These are phyloP conservation scores for Syzygium syzygioides DNA, from an alignment of 441 rosid genomes.

Conservation along the genomic window DNA sequence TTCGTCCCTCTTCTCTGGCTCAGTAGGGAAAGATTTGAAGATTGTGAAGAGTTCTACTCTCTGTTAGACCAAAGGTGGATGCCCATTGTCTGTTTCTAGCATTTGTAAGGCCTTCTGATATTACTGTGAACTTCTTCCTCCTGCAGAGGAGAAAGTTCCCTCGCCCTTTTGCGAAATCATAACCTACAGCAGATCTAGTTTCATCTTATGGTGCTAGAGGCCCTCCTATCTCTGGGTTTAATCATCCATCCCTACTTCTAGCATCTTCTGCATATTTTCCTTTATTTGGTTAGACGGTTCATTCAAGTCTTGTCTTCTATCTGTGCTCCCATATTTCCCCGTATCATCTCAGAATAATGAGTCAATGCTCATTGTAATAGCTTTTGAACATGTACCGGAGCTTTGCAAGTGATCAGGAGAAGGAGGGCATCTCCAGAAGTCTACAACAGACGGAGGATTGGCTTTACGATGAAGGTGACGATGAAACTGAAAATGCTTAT, in stretches of 20 bases:
- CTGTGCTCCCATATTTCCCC: background rate
- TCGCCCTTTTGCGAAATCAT: background rate
- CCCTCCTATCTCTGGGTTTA: background rate
- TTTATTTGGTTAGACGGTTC: background rate
- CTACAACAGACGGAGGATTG: conserved; percentile 65
- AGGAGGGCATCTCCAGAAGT: conserved; percentile 46
- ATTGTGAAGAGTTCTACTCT: background rate
- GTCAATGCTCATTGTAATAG: conserved; percentile 19
- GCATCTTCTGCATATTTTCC: background rate
- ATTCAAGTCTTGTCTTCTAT: background rate
- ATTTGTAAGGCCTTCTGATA: background rate
- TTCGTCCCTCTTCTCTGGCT: background rate
- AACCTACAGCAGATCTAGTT: background rate
- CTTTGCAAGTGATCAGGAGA: conserved; percentile 44
- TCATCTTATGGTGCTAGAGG: background rate
- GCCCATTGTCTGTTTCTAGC: background rate
- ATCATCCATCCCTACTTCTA: background rate
- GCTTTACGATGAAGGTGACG: conserved; percentile 70
- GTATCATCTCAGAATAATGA: background rate
- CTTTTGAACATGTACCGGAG: conserved; percentile 43
- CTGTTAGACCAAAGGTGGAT: background rate
- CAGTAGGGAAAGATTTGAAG: background rate
- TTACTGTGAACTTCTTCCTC: background rate
- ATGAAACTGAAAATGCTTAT: conserved; percentile 57
- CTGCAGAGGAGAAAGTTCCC: background rate